phyloP scores from a whole-genome alignment of 2,329 filamentous ascomycete species.

The Beauveria caledonica region DNA sequence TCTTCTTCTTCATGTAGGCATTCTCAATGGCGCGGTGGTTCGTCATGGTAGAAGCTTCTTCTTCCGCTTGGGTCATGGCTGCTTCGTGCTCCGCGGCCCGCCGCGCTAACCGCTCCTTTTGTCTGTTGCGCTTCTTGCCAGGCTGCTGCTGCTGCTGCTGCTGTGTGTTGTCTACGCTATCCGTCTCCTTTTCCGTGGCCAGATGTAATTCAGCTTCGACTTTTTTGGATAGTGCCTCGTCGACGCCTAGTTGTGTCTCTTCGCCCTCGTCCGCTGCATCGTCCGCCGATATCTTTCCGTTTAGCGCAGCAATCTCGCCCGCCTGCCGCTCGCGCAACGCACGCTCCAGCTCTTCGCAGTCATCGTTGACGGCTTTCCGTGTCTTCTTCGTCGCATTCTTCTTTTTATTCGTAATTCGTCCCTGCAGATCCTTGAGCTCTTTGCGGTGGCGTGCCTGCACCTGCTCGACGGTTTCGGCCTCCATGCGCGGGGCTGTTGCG shows the following conservation, averaged over 20 bases:
- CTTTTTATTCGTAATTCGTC: slow-evolving; percentile 86
- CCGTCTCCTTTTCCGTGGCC: background rate
- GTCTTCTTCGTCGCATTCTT: slow-evolving; percentile 90
- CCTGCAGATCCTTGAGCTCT: slow-evolving; percentile 80
- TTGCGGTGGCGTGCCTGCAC: slow-evolving; percentile 74
- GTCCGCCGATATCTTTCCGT: slow-evolving; percentile 18
- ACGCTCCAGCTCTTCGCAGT: slow-evolving; percentile 64
- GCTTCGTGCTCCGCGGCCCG: slow-evolving; percentile 79
- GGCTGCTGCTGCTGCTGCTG: slow-evolving; percentile 16
- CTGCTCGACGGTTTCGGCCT: slow-evolving; percentile 58
- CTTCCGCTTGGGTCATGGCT: slow-evolving; percentile 55
- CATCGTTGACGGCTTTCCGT: slow-evolving; percentile 64
- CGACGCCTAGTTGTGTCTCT: slow-evolving; percentile 14
- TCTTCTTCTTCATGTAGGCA: slow-evolving; percentile 58
- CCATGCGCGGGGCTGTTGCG: slow-evolving; percentile 17
- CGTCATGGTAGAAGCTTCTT: slow-evolving; percentile 67
- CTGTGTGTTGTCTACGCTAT: slow-evolving; percentile 12
- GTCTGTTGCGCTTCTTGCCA: slow-evolving; percentile 74
- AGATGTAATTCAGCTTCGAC: slow-evolving; percentile 19
- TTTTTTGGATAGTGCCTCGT: slow-evolving; percentile 15
- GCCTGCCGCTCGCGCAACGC: slow-evolving; percentile 59
- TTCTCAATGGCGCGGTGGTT: slow-evolving; percentile 65
- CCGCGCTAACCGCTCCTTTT: slow-evolving; percentile 84
- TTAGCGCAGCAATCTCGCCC: slow-evolving; percentile 44
- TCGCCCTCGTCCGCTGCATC: slow-evolving; percentile 14